Evolutionary conservation across 2,329 filamentous ascomycete genomes (phyloP).

Genomic region (Colletotrichum sidae): DNA sequence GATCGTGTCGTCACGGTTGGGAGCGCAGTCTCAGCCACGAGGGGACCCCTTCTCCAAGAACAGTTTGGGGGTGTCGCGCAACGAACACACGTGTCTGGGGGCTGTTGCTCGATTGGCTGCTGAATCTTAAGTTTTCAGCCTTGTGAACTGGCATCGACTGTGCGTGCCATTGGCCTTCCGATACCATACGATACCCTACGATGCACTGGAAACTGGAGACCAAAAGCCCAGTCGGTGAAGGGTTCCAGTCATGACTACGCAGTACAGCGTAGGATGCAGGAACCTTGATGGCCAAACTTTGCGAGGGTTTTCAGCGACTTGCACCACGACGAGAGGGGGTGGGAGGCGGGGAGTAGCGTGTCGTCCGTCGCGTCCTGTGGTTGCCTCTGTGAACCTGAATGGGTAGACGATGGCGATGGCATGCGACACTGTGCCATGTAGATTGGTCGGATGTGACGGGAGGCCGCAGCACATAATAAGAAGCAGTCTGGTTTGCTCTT

Average conservation of each 20-base stretch:
- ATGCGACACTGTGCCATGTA: conserved; percentile 5
- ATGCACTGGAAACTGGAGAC: conserved; percentile 13
- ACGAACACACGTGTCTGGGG: conserved; percentile 27
- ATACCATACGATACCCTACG: too few species aligned
- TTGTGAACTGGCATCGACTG: conserved; percentile 21
- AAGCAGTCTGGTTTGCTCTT: neutral
- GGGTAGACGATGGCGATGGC: conserved; percentile 1
- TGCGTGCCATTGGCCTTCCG: conserved; percentile 12
- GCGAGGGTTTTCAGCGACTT: conserved; percentile 14
- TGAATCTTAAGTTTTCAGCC: conserved; percentile 22
- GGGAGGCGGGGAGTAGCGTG: conserved; percentile 4
- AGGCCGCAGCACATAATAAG: conserved; percentile 6
- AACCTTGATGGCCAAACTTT: conserved; percentile 31
- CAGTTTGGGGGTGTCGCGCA: conserved; percentile 4
- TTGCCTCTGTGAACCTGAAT: too few species aligned
- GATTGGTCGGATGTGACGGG: conserved; percentile 7
- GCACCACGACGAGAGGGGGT: neutral
- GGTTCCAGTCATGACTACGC: conserved; percentile 5
- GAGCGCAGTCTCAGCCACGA: conserved; percentile 18
- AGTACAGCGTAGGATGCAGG: neutral
- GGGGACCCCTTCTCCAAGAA: neutral
- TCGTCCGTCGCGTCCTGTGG: conserved; percentile 3
- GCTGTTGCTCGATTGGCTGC: conserved; percentile 32
- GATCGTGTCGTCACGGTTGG: neutral
- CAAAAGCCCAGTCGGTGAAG: conserved; percentile 2